A percentile compares a stretch with the other conserved stretches of the same genome.
Conservation (phyloP, 768 basidiomycete species). For the Boletales sp. region DNA sequence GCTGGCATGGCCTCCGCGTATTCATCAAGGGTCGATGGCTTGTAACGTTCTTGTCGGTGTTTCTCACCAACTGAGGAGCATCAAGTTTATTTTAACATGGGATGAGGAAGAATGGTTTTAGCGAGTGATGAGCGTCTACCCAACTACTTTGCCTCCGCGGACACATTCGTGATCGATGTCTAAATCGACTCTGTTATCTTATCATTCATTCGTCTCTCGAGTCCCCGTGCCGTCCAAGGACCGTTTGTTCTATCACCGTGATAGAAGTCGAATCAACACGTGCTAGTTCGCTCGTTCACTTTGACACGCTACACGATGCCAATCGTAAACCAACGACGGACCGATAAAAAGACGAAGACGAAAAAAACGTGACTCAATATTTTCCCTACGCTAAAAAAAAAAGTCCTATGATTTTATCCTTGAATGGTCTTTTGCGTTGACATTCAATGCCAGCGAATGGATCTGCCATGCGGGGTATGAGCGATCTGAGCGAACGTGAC, state of each 20-base stretch:
- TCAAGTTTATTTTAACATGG: conserved; percentile 3
- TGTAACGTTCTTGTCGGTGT: conserved; percentile 4
- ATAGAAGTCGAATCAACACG: background rate
- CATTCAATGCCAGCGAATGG: conserved; percentile 19
- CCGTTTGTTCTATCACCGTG: conserved; percentile 6
- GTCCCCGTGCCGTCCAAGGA: conserved; percentile 20
- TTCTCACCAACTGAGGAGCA: background rate
- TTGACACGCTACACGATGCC: too few species aligned
- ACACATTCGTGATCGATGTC: conserved; percentile 13
- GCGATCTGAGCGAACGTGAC: background rate
- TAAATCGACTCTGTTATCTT: conserved; percentile 21
- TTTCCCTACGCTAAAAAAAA: background rate
- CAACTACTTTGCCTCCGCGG: conserved; percentile 19
- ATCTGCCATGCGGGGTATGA: too few species aligned
- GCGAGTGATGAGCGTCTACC: background rate
- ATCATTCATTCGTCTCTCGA: conserved; percentile 14
- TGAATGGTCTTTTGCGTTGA: background rate
- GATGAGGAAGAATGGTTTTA: conserved; percentile 2
- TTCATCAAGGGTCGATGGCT: background rate
- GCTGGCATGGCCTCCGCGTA: too few species aligned
- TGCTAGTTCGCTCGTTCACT: conserved; percentile 5
- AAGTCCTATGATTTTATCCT: background rate
- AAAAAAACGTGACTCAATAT: background rate
- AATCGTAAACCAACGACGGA: too few species aligned
- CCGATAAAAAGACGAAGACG: background rate